These are phyloP conservation scores for Thelonectria rubi DNA, from an alignment of 2,329 filamentous ascomycete genomes.

Conservation along the genomic window DNA sequence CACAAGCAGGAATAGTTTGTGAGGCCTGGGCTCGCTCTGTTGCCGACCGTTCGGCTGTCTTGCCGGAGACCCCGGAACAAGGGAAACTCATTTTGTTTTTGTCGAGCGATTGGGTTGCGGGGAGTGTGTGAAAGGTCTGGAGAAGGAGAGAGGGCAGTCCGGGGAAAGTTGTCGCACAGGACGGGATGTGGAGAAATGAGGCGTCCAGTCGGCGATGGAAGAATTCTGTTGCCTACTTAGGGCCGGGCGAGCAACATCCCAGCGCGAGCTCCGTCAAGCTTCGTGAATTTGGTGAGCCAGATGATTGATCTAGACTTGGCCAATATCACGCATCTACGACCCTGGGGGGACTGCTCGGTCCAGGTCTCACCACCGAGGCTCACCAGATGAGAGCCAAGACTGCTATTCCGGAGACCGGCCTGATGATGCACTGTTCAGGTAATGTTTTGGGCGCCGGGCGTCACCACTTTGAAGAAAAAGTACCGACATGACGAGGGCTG, in stretches of 20 bases:
- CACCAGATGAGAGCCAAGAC: conserved; percentile 10
- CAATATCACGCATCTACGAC: conserved; percentile 1
- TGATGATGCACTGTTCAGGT: background rate
- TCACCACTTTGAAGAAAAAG: conserved; percentile 14
- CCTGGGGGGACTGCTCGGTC: too few relatives aligned
- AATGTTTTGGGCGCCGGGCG: conserved; percentile 15
- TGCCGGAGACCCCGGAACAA: background rate
- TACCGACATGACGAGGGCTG: too few relatives aligned
- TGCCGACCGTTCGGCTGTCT: background rate
- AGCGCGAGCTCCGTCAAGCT: conserved; percentile 11
- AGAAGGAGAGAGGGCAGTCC: conserved; percentile 24
- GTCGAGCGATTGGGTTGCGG: conserved; percentile 19
- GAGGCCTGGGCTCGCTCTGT: background rate
- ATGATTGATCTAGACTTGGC: background rate
- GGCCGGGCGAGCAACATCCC: too few relatives aligned
- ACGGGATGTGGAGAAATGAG: conserved; percentile 11
- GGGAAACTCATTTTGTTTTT: background rate
- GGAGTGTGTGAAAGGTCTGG: conserved; percentile 21
- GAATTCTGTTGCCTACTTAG: conserved; percentile 27
- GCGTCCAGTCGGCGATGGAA: conserved; percentile 17
- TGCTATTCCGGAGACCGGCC: background rate
- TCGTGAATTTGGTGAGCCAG: background rate
- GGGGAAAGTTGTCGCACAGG: conserved; percentile 22
- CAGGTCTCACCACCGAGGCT: conserved; percentile 10
- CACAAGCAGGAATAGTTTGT: too few relatives aligned